These are phyloP conservation scores for Filobasidium floriforme DNA, from an alignment of 768 basidiomycete species.

Conservation along the genomic window DNA sequence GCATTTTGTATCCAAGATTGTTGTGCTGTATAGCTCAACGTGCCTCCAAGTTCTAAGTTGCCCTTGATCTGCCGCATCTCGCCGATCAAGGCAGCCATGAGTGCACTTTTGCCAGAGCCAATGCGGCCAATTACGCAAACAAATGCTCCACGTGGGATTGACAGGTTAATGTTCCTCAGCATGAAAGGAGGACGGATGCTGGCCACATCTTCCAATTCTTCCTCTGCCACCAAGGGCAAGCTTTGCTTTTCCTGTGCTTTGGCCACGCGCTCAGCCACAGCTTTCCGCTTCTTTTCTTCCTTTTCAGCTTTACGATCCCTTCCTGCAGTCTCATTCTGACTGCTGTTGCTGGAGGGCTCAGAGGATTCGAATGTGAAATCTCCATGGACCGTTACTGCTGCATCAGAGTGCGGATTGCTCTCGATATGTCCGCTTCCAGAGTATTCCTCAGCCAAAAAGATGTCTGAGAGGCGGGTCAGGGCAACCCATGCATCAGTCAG, in stretches of 20 bases:
- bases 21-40: conserved; percentile 38
- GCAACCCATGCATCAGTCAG: conserved; percentile 20
- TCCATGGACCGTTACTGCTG: conserved; percentile 49
- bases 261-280: not conserved
- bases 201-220: not conserved
- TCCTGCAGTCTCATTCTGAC: conserved; percentile 14
- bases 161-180: conserved; percentile 48
- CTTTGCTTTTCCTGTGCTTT: not conserved
- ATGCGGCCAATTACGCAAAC: conserved; percentile 40
- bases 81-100: conserved; percentile 36
- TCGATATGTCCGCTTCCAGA: conserved; percentile 45
- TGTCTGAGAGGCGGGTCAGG: conserved; percentile 11
- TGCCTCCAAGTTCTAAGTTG: conserved; percentile 32
- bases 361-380: conserved; percentile 34
- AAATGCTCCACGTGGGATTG: conserved; percentile 30
- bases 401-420: conserved; percentile 46
- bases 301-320: conserved; percentile 21
- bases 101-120: conserved; percentile 40
- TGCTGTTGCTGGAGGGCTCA: conserved; percentile 30
- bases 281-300: conserved; percentile 10
- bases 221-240: not conserved
- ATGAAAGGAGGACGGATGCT: conserved; percentile 46
- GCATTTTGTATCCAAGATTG: conserved; percentile 44
- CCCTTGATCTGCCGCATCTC: conserved; percentile 36
- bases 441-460: conserved; percentile 50